phyloP scores from a whole-genome alignment of 768 basidiomycete genomes.

The Basidioascus undulatus region DNA sequence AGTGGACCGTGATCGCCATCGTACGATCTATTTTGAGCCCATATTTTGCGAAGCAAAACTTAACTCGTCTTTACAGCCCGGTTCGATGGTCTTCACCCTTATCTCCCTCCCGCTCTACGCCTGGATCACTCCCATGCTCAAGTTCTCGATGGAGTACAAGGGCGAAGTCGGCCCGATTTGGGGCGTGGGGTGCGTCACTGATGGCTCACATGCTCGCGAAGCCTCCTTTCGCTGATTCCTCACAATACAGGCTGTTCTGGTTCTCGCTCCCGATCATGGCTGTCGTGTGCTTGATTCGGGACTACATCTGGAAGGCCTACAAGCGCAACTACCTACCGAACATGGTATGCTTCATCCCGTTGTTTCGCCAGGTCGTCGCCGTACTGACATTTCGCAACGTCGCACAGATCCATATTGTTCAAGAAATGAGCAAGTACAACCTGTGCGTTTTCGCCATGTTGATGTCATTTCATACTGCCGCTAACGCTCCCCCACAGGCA shows the following conservation, averaged over 20 bases:
- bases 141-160: slow-evolving; percentile 74
- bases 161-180: slow-evolving; percentile 76
- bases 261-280: slow-evolving; percentile 67
- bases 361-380: not conserved
- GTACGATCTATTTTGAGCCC: no score
- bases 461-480: not conserved
- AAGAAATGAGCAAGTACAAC: slow-evolving; percentile 98
- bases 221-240: no score
- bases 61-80: slow-evolving; percentile 34
- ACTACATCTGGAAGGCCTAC: slow-evolving; percentile 97
- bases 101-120: slow-evolving; percentile 76
- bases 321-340: slow-evolving; percentile 21
- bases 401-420: slow-evolving; percentile 70
- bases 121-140: slow-evolving; percentile 54
- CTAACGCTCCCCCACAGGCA: slow-evolving; percentile 2
- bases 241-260: slow-evolving; percentile 78
- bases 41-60: no score
- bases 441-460: slow-evolving; percentile 19
- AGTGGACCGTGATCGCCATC: no score
- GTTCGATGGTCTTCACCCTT: slow-evolving; percentile 95
- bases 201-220: no score
- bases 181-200: no score
- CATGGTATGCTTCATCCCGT: not conserved
- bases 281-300: slow-evolving; percentile 55
- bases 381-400: slow-evolving; percentile 4